Evolutionary conservation across 73 alveolate genomes (phyloP).

Genomic region (Stentor coeruleus): DNA sequence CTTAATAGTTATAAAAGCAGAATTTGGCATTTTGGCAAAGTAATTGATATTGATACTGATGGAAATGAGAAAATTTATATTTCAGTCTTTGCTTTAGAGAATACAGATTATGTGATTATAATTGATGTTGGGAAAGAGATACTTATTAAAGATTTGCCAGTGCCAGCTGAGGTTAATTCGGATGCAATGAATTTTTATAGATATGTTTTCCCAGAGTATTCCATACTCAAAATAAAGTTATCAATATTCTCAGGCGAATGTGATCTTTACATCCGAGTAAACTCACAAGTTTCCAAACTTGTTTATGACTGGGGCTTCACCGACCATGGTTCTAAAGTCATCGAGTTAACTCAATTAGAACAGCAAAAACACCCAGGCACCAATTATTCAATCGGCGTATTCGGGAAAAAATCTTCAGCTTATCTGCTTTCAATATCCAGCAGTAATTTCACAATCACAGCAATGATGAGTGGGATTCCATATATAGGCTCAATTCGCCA

Average conservation of each 20-base stretch:
- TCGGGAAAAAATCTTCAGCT: neutral
- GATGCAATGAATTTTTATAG: neutral
- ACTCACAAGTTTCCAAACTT: neutral
- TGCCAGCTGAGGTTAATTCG: neutral
- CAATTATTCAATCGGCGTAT: neutral
- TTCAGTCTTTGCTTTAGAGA: neutral
- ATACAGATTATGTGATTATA: neutral
- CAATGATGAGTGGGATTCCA: neutral
- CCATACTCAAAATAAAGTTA: neutral
- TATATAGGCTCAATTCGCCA: neutral
- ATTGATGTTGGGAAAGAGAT: neutral
- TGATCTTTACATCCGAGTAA: neutral
- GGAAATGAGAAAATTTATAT: neutral
- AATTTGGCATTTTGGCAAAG: neutral
- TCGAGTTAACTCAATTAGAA: neutral
- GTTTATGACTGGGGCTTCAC: neutral
- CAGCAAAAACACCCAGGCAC: neutral
- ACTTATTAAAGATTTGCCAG: neutral
- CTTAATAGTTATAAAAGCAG: neutral
- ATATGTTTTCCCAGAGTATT: neutral
- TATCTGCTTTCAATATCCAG: neutral
- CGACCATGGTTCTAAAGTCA: neutral
- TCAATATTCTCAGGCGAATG: neutral
- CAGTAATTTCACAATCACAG: neutral
- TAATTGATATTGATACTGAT: neutral